These are phyloP conservation scores for Verticillium klebahnii DNA, from an alignment of 2,329 filamentous ascomycete genomes.

Conservation along the genomic window DNA sequence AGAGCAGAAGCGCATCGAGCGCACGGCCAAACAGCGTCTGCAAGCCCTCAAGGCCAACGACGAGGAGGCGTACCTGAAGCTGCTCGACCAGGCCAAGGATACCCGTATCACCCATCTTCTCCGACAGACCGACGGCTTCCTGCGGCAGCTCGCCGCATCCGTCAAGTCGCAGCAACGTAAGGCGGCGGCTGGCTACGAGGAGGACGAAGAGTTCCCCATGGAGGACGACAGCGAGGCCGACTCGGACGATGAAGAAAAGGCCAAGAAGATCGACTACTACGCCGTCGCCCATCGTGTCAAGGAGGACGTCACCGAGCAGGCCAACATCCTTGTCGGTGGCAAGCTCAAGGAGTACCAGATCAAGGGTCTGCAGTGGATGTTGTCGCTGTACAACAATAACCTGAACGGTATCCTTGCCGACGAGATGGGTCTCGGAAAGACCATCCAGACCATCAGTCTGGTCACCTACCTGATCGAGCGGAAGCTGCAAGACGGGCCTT, in stretches of 20 bases:
- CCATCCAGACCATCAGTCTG: slow-evolving; percentile 96
- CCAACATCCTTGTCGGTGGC: slow-evolving; percentile 83
- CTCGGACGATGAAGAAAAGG: slow-evolving; percentile 63
- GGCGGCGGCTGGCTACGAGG: slow-evolving; percentile 73
- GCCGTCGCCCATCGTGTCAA: slow-evolving; percentile 94
- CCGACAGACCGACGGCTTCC: slow-evolving; percentile 94
- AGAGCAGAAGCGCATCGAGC: slow-evolving; percentile 96
- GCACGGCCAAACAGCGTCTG: slow-evolving; percentile 98
- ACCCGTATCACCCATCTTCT: slow-evolving; percentile 97
- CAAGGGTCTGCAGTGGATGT: slow-evolving; percentile 99
- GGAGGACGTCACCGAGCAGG: slow-evolving; percentile 83
- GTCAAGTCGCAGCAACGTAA: slow-evolving; percentile 91
- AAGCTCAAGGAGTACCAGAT: slow-evolving; percentile 95
- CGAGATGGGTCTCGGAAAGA: slow-evolving; percentile 99
- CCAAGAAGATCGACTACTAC: slow-evolving; percentile 94
- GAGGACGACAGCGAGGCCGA: slow-evolving; percentile 63
- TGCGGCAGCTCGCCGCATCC: slow-evolving; percentile 90
- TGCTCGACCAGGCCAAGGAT: slow-evolving; percentile 97
- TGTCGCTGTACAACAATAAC: slow-evolving; percentile 99
- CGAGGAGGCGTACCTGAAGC: slow-evolving; percentile 96
- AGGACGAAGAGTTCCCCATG: slow-evolving; percentile 26
- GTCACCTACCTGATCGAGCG: slow-evolving; percentile 96
- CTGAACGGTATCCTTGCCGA: slow-evolving; percentile 97
- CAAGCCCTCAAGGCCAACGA: slow-evolving; percentile 98
- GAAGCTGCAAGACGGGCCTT: slow-evolving; percentile 88